Conservation (phyloP, 768 basidiomycete genomes). For the Tulasnella calospora region DNA sequence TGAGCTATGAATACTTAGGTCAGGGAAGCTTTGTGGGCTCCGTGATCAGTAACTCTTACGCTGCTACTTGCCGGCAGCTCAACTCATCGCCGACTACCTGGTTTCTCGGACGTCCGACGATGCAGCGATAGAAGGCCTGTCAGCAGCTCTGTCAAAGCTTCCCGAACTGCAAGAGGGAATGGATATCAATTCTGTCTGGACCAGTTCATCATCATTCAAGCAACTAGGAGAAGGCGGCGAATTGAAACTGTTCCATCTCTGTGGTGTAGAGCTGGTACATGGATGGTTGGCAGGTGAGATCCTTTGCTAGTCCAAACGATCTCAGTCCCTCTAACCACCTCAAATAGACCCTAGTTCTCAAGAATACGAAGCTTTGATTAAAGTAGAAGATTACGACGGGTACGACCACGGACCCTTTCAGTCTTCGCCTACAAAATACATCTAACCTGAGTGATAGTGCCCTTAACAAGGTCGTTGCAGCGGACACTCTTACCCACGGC, state of each 20-base stretch:
- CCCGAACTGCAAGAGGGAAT: constrained; percentile 80
- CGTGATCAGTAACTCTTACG: not conserved
- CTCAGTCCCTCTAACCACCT: not conserved
- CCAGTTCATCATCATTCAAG: constrained; percentile 59
- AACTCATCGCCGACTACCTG: constrained; percentile 78
- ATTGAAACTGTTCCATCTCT: constrained; percentile 78
- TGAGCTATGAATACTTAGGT: constrained; percentile 73
- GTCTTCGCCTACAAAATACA: not conserved
- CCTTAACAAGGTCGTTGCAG: constrained; percentile 69
- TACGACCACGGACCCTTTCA: constrained; percentile 28
- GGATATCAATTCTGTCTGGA: constrained; percentile 83
- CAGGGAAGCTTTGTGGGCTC: not conserved
- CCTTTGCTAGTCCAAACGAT: not conserved
- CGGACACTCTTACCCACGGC: constrained; percentile 66
- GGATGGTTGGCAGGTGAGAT: constrained; percentile 57
- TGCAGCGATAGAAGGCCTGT: constrained; percentile 38
- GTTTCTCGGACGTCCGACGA: constrained; percentile 50
- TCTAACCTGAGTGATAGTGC: constrained; percentile 59
- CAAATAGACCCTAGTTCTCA: constrained; percentile 61
- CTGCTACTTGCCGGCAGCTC: constrained; percentile 39
- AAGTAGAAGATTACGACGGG: constrained; percentile 38
- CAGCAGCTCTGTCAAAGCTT: constrained; percentile 68
- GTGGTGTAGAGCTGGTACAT: constrained; percentile 74
- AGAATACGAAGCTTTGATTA: constrained; percentile 52
- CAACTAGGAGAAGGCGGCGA: constrained; percentile 64